Evolutionary conservation across 306 rosid genomes (phyloP).

Genomic region (Vicia faba): DNA sequence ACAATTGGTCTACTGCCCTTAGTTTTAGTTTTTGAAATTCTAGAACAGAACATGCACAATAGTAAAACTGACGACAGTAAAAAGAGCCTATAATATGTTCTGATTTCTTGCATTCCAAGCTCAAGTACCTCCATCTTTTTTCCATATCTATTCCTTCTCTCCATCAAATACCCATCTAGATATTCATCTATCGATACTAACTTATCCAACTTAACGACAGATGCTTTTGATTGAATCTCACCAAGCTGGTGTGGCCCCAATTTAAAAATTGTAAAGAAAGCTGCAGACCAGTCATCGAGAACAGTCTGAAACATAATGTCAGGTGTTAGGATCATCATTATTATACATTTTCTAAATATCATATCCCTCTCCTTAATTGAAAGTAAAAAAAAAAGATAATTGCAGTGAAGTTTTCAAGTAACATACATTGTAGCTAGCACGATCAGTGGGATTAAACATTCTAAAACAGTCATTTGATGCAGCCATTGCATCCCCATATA

Average conservation of each 20-base stretch:
- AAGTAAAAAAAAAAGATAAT: neutral
- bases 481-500: slow-evolving; percentile 85
- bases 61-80: slow-evolving; percentile 81
- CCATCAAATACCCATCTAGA: slow-evolving; percentile 90
- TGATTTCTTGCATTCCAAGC: slow-evolving; percentile 94
- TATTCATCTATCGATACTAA: slow-evolving; percentile 91
- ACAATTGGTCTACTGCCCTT: slow-evolving; percentile 77
- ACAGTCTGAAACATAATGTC: slow-evolving; percentile 64
- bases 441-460: slow-evolving; percentile 94
- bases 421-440: slow-evolving; percentile 67
- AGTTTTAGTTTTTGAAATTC: slow-evolving; percentile 85
- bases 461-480: slow-evolving; percentile 83
- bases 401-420: slow-evolving; percentile 23
- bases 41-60: slow-evolving; percentile 96
- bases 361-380: slow-evolving; percentile 18
- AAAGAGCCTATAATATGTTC: slow-evolving; percentile 97
- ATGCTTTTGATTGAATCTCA: slow-evolving; percentile 43
- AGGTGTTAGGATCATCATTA: slow-evolving; percentile 26
- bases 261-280: slow-evolving; percentile 84
- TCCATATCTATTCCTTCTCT: slow-evolving; percentile 91
- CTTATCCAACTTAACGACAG: slow-evolving; percentile 56
- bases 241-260: slow-evolving; percentile 63
- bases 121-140: slow-evolving; percentile 96
- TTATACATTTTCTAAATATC: slow-evolving; percentile 23
- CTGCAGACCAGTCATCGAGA: slow-evolving; percentile 85